Evolutionary conservation across 2,329 filamentous ascomycete species (phyloP).

Genomic region (Daldinia eschscholtzii): DNA sequence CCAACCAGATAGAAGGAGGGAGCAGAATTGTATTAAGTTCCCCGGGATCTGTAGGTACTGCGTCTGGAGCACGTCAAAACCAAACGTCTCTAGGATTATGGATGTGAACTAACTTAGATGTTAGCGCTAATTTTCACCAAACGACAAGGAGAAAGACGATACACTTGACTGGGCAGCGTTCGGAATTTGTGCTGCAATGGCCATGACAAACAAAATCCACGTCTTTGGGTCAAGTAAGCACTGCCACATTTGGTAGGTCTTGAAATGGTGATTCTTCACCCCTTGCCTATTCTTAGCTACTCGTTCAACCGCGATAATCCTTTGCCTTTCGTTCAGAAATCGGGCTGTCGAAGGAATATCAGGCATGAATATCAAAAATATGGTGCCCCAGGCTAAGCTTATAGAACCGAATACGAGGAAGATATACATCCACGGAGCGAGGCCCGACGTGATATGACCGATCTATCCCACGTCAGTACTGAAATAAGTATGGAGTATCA

Average conservation of each 20-base stretch:
- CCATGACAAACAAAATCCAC: conserved; percentile 68
- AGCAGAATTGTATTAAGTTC: conserved; percentile 67
- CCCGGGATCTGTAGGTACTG: conserved; percentile 74
- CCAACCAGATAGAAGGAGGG: conserved; percentile 64
- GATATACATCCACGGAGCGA: conserved; percentile 52
- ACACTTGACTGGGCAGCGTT: conserved; percentile 68
- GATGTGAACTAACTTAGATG: conserved; percentile 45
- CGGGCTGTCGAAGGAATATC: conserved; percentile 49
- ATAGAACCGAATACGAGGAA: conserved; percentile 51
- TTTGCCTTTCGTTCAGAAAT: conserved; percentile 45
- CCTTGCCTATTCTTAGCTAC: conserved; percentile 48
- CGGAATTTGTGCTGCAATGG: conserved; percentile 66
- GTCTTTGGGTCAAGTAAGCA: conserved; percentile 65
- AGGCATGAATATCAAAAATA: conserved; percentile 48
- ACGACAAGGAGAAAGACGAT: background rate
- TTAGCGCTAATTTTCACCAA: background rate
- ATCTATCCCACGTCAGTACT: conserved; percentile 32
- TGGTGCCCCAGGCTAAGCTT: conserved; percentile 45
- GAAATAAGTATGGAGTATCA: background rate
- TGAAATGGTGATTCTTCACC: conserved; percentile 57
- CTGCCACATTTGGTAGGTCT: conserved; percentile 62
- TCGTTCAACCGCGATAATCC: conserved; percentile 47
- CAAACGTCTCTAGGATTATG: conserved; percentile 50
- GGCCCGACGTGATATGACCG: conserved; percentile 49
- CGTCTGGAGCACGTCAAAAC: conserved; percentile 61